phyloP scores from a whole-genome alignment of 768 basidiomycete species.

The Tulasnella sp. region DNA sequence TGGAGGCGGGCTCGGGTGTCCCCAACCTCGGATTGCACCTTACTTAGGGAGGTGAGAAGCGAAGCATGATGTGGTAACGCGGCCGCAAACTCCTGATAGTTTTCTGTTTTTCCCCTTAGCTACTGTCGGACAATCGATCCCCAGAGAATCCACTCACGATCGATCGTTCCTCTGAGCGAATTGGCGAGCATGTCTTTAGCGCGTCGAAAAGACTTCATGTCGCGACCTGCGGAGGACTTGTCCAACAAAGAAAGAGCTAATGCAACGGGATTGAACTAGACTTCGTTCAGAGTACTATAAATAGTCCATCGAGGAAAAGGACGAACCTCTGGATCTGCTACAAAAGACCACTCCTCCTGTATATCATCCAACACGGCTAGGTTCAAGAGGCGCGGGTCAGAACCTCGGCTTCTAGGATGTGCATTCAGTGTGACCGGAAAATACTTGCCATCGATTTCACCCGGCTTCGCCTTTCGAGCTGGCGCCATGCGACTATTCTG shows the following conservation, averaged over 20 bases:
- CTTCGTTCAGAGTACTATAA: background rate
- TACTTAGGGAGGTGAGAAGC: constrained; percentile 63
- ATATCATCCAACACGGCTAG: constrained; percentile 81
- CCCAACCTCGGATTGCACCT: constrained; percentile 69
- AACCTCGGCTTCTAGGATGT: background rate
- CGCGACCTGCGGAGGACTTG: constrained; percentile 63
- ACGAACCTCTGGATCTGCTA: constrained; percentile 64
- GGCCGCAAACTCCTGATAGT: constrained; percentile 94
- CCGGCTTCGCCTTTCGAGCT: constrained; percentile 56
- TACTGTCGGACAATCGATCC: background rate
- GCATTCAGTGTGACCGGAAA: background rate
- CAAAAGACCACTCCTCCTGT: constrained; percentile 84
- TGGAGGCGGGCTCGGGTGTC: constrained; percentile 65
- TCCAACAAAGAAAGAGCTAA: constrained; percentile 87
- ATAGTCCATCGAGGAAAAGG: background rate
- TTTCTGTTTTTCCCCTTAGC: constrained; percentile 49
- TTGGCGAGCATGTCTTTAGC: constrained; percentile 74
- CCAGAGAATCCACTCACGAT: constrained; percentile 52
- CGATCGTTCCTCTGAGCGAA: constrained; percentile 82
- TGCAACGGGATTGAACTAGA: constrained; percentile 88
- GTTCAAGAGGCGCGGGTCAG: background rate
- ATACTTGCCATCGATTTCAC: constrained; percentile 78
- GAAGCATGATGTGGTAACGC: constrained; percentile 86
- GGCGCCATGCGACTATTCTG: constrained; percentile 52
- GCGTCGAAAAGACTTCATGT: constrained; percentile 68